Evolutionary conservation across 2,329 filamentous ascomycete species (phyloP).

Genomic region (Colletotrichum salicis): DNA sequence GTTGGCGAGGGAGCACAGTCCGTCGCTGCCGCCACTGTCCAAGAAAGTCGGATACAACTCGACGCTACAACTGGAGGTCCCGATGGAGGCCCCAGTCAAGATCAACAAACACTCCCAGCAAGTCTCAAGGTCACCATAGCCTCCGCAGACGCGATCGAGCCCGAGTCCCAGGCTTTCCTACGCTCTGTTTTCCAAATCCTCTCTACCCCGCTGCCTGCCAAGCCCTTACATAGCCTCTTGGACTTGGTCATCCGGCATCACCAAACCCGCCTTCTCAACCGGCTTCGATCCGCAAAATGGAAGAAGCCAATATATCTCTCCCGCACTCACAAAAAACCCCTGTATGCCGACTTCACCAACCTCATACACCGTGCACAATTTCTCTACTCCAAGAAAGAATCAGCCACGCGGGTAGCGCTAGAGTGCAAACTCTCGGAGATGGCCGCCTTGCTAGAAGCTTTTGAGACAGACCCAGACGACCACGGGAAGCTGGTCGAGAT

Average conservation of each 20-base stretch:
- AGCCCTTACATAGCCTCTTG: slow-evolving; percentile 15
- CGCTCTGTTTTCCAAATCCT: slow-evolving; percentile 20
- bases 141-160: slow-evolving; percentile 34
- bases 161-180: slow-evolving; percentile 27
- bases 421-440: slow-evolving; percentile 20
- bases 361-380: slow-evolving; percentile 31
- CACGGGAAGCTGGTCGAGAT: slow-evolving; percentile 20
- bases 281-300: slow-evolving; percentile 34
- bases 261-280: slow-evolving; percentile 35
- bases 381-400: slow-evolving; percentile 30
- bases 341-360: slow-evolving; percentile 33
- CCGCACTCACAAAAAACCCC: slow-evolving; percentile 36
- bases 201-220: slow-evolving; percentile 10
- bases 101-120: background rate
- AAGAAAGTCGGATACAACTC: slow-evolving; percentile 15
- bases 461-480: slow-evolving; percentile 21
- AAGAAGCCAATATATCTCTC: slow-evolving; percentile 34
- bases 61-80: background rate
- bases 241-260: slow-evolving; percentile 29
- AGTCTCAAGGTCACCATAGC: slow-evolving; percentile 27
- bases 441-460: slow-evolving; percentile 21
- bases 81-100: background rate
- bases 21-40: slow-evolving; percentile 34
- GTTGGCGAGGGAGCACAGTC: slow-evolving; percentile 36
- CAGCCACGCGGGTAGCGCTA: slow-evolving; percentile 12